Evolutionary conservation across 208 protist species (phyloP), one percentile per base, ranked within the genome.

Genomic region (Acanthamoeba castellanii): DNA sequence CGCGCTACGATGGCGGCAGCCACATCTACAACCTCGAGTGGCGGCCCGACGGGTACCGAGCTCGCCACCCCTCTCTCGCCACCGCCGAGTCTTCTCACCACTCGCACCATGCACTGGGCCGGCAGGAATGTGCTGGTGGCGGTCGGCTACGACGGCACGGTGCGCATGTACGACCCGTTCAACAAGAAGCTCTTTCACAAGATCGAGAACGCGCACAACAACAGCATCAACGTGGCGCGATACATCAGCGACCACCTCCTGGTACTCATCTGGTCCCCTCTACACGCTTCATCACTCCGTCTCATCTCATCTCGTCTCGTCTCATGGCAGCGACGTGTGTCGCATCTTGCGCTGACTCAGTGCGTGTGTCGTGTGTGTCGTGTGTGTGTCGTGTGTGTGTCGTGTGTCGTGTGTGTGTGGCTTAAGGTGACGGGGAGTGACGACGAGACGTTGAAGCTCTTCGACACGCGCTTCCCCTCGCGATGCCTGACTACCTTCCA

Each of bases 161-260:
- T 76, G 68, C 68, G 68, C 11, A n/a, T 76, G 68, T 76, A 76
- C n/a, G 68, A 76, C 34, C 68, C 68, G 68, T 76, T 76, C 68
- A 37, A 76, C 34, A 22, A n/a, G 68, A n/a, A 37, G 27, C 27
- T 37, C 13, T 76, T 11, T 76, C 32, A 45, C n/a, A n/a, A 37
- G n/a, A 76, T 76, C 27, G 68, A 47, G 68, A n/a, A 42, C 34
- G 68, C 68, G 16, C 68, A 76, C 68, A 37, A 76, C 68, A 76
- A 37, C 34, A 47, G 68, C 34, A 37, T 76, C 34, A 76, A 76
- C 68, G 68, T 76, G 11, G 68, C 68, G 8, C 68, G 68, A n/a
- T 76, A 37, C 68, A n/a, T 76, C n/a, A 37, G 30, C 68, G 68
- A 76, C 68, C 27, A 76, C 68, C 68, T 76, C 68, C 34, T 76